phyloP scores from a whole-genome alignment of 2,329 filamentous ascomycete genomes.

The Penicillium griseofulvum region DNA sequence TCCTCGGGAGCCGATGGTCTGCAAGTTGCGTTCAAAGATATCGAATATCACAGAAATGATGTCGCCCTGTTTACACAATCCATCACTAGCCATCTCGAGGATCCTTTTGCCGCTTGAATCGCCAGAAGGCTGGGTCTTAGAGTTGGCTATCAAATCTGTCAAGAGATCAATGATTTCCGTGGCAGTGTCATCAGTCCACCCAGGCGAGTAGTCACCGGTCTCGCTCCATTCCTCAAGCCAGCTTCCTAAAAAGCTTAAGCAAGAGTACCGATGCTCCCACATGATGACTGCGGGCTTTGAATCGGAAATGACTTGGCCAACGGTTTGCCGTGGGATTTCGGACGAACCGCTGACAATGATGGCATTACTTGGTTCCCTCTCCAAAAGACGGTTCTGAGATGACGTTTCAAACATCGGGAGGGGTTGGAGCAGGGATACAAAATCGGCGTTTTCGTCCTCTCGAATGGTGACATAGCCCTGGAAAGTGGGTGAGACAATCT shows the following conservation, averaged over 20 bases:
- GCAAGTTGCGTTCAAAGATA: conserved; percentile 70
- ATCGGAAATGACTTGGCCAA: conserved; percentile 68
- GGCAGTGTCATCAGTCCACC: conserved; percentile 60
- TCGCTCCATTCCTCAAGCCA: conserved; percentile 52
- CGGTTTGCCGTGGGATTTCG: conserved; percentile 38
- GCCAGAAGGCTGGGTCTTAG: conserved; percentile 33
- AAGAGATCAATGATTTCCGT: conserved; percentile 73
- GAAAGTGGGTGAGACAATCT: conserved; percentile 70
- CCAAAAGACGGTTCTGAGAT: conserved; percentile 23
- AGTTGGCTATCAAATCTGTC: conserved; percentile 62
- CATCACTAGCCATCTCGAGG: conserved; percentile 51
- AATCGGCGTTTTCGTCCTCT: conserved; percentile 83
- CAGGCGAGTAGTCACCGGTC: conserved; percentile 51
- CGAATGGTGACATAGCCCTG: conserved; percentile 72
- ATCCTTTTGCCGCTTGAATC: conserved; percentile 44
- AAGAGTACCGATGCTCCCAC: conserved; percentile 74
- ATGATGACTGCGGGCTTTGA: conserved; percentile 71
- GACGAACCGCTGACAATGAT: conserved; percentile 38
- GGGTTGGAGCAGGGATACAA: conserved; percentile 61
- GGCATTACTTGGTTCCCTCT: conserved; percentile 28
- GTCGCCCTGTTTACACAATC: conserved; percentile 55
- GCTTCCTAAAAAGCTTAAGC: conserved; percentile 74
- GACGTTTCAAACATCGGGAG: conserved; percentile 51
- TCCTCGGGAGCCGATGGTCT: conserved; percentile 55
- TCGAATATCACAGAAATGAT: conserved; percentile 79